Percentiles rank a stretch among this genome's conserved stretches.
These are phyloP conservation scores for Malus domestica DNA, from an alignment of 306 rosid genomes.

Conservation along the genomic window ASM211411v1 NC_041799.1:6617001-6617500, in stretches of 20 bases:
- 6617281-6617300: slow-evolving; percentile 83
- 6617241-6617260: not conserved
- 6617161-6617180: slow-evolving; percentile 71
- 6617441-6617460: slow-evolving; percentile 77
- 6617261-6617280: not conserved
- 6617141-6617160: slow-evolving; percentile 72
- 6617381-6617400: not conserved
- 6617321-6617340: slow-evolving; percentile 91
- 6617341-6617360: slow-evolving; percentile 58
- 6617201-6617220: slow-evolving; percentile 3
- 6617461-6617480: slow-evolving; percentile 93
- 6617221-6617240: not conserved
- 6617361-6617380: not conserved
- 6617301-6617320: slow-evolving; percentile 87
- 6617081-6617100: slow-evolving; percentile 24
- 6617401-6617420: not conserved
- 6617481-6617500: slow-evolving; percentile 78
- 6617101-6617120: slow-evolving; percentile 69
- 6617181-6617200: not conserved
- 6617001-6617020: not conserved
- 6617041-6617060: too few species aligned
- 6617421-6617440: slow-evolving; percentile 55
- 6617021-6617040: not conserved
- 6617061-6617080: too few species aligned
- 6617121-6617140: slow-evolving; percentile 77